Evolutionary conservation across 495 filamentous ascomycete species (phyloP), one percentile per base, ranked within the genome.

Genomic region (Penicillium macrosclerotiorum): DNA sequence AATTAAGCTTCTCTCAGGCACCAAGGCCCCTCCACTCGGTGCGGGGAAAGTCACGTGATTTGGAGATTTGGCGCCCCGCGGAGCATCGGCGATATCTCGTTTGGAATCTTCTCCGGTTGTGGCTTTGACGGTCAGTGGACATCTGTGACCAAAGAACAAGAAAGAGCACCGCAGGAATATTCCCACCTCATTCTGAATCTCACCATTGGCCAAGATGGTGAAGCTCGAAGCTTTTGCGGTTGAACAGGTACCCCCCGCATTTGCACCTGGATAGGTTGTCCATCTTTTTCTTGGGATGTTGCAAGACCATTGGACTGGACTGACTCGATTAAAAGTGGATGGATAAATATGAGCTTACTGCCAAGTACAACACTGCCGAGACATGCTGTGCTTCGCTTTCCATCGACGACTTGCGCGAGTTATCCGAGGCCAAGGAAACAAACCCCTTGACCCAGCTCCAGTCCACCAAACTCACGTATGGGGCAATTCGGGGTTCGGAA

Each of bases 311-410:
- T n/a, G 7, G 3, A 27, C 12, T 13, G 38, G 25, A 17, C 37
- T 54, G 9, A 63, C 27, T 12, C n/a, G 5, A 8, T 18, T 13
- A 1, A 23, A n/a, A 94, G 82, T 96, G 90, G 89, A 95, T 96
- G 90, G 86, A 93, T 74, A 70, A 77, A 40, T 83, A 90, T 63
- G 89, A 96, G 54, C 78, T 61, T 7, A 83, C 76, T 4, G 83
- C 82, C 11, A 84, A 85, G 22, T 79, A 90, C 62, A 94, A 95
- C 61, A 79, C 90, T 36, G 89, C 89, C 48, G 90, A 96, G 63
- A 93, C 90, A 1, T 96, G 90, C 64, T 84, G 79, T 32, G 83
- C 86, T 11, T 90, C 88, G 6, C 75, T 95, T 13, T 95, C 90
- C 0, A 67, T 95, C 31, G 73, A 85, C 24, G 80, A 91, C 18